Evolutionary conservation across 2,329 filamentous ascomycete genomes (phyloP), one percentile per base, ranked within the genome.

Genomic region (Fusarium sp.): DNA sequence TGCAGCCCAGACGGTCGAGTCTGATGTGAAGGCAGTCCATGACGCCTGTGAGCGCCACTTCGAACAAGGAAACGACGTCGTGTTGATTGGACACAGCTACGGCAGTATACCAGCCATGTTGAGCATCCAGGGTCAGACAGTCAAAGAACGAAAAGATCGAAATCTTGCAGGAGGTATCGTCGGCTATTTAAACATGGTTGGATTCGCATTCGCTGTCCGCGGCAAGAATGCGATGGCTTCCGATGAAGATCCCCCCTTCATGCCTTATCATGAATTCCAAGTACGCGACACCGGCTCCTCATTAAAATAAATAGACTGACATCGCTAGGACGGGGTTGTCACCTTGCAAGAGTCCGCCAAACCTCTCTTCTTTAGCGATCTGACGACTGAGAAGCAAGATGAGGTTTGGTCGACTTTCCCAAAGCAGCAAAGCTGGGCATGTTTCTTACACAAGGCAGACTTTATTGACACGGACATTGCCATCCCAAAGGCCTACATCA

Each of bases 361-460:
- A 14, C 13, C 53, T 5, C 28, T 55, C 8, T 55, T 55, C 41
- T 55, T 47, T 2, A 27, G 53, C 13, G 53, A 55, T 14, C 5
- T 55, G 8, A 16, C 21, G 18, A 2, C 21, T 4, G 53, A 55
- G 16, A 20, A 21, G n/a, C 53, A 55, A 13, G 27, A 46, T 14
- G 21, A 45, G 7, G 20, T 55, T 9, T 55, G 53, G 53, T 16
- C 10, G n/a, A 55, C 41, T 16, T 55, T 55, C 6, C 41, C 53
- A n/a, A 55, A 55, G 13, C 41, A 55, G 13, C 53, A 55, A 23
- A 55, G 53, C 11, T 55, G 53, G 53, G 21, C 16, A 18, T 55
- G 53, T 20, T 55, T 46, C 16, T 9, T 37, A 2, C 37, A 18
- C 5, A 21, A 43, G 4, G 21, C 53, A 20, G 20, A n/a, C 6